Conservation (phyloP, 2,329 filamentous ascomycete species). For the Triangularia verruculosa region DNA sequence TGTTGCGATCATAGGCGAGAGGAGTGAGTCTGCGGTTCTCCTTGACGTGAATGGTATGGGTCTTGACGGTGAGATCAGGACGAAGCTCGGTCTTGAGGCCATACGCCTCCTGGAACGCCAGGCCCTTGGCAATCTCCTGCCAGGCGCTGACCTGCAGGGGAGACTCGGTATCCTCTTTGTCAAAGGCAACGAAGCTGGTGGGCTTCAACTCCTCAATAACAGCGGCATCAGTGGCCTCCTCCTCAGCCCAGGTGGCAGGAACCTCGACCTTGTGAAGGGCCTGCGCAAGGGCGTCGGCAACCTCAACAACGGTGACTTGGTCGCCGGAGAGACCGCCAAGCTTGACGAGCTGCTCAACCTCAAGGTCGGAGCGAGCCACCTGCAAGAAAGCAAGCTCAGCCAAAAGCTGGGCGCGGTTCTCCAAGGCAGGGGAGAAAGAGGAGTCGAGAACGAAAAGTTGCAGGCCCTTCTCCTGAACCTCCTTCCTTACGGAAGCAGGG, state of each 20-base stretch:
- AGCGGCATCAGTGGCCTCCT: conserved; percentile 60
- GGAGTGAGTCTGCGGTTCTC: conserved; percentile 95
- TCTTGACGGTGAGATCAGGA: conserved; percentile 83
- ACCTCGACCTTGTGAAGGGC: conserved; percentile 71
- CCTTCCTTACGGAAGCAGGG: conserved; percentile 65
- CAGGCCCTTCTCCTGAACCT: conserved; percentile 66
- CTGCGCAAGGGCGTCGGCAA: conserved; percentile 65
- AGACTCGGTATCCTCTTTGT: conserved; percentile 71
- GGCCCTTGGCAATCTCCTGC: conserved; percentile 79
- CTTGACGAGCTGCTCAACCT: conserved; percentile 62
- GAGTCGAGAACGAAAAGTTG: conserved; percentile 75
- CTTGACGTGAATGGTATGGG: conserved; percentile 82
- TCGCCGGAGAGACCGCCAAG: conserved; percentile 57
- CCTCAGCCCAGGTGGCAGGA: conserved; percentile 75
- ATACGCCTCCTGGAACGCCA: conserved; percentile 94
- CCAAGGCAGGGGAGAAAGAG: conserved; percentile 63
- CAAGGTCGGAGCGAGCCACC: conserved; percentile 65
- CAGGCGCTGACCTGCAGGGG: conserved; percentile 67
- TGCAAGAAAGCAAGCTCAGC: conserved; percentile 81
- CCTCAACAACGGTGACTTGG: conserved; percentile 46
- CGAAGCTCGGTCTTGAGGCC: conserved; percentile 70
- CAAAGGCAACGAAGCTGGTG: conserved; percentile 80
- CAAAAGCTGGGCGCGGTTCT: conserved; percentile 63
- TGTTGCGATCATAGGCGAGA: conserved; percentile 87
- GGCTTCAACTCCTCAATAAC: conserved; percentile 67